Conservation (phyloP, 805 yeast species). For the Candida corydali region DNA sequence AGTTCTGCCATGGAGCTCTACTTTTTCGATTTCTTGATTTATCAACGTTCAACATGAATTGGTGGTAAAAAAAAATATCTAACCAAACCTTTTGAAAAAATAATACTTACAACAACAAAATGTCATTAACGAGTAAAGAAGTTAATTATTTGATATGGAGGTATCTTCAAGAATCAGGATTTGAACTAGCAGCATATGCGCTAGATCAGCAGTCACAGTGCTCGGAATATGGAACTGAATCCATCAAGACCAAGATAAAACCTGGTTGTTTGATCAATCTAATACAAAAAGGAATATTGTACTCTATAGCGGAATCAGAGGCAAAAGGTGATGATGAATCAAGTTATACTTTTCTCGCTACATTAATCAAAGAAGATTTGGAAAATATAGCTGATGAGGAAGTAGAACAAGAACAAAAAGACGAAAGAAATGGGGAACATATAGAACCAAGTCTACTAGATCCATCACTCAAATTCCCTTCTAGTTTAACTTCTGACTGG, state of each 20-base stretch:
- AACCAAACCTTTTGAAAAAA: no score
- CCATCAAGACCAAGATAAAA: conserved; percentile 48
- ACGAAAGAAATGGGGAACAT: conserved; percentile 4
- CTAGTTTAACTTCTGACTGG: conserved; percentile 51
- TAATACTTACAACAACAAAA: conserved; percentile 16
- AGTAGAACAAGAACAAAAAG: conserved; percentile 1
- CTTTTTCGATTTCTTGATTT: conserved; percentile 35
- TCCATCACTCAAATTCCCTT: conserved; percentile 35
- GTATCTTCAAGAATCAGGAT: conserved; percentile 81
- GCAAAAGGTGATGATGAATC: conserved; percentile 18
- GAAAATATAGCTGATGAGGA: conserved; percentile 11
- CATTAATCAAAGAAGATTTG: conserved; percentile 43
- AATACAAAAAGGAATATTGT: conserved; percentile 82
- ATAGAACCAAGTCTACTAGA: conserved; percentile 32
- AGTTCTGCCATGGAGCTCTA: conserved; percentile 39
- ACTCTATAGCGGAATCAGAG: conserved; percentile 63
- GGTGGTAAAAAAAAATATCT: background rate
- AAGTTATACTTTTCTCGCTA: conserved; percentile 49
- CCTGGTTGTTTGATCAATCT: conserved; percentile 77
- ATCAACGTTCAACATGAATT: conserved; percentile 24
- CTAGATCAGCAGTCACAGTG: conserved; percentile 71
- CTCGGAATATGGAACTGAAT: conserved; percentile 46
- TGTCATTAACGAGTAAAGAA: conserved; percentile 82
- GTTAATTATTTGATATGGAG: conserved; percentile 91
- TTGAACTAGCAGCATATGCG: conserved; percentile 74